A percentile compares a stretch with the other conserved stretches of the same genome.
phyloP scores from a whole-genome alignment of 2,329 filamentous ascomycete genomes.

The Kalaharituber pfeilii region DNA sequence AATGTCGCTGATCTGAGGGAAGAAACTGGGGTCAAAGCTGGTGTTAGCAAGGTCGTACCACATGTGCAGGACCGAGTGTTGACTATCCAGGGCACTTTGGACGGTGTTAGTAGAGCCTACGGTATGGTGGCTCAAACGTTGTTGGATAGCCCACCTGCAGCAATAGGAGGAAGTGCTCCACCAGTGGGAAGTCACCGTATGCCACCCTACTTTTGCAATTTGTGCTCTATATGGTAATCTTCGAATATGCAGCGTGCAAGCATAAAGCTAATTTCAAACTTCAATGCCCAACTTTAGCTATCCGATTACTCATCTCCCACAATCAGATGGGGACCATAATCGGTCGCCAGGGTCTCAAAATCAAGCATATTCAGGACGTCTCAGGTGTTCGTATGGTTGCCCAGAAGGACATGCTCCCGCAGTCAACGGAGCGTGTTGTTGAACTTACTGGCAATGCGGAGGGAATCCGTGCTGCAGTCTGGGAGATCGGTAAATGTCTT shows the following conservation, averaged over 20 bases:
- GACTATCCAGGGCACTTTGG: conserved; percentile 80
- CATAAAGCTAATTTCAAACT: not conserved
- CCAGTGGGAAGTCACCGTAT: conserved; percentile 85
- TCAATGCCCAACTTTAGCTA: conserved; percentile 39
- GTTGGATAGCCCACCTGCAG: conserved; percentile 68
- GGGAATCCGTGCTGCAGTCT: conserved; percentile 86
- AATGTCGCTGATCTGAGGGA: conserved; percentile 94
- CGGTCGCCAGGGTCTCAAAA: conserved; percentile 87
- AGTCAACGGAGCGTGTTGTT: conserved; percentile 94
- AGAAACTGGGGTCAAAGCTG: conserved; percentile 93
- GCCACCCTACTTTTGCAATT: conserved; percentile 26
- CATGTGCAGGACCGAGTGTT: conserved; percentile 94
- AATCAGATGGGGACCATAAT: conserved; percentile 99
- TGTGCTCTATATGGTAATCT: not conserved
- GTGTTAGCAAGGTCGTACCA: conserved; percentile 95
- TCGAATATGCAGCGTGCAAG: no score
- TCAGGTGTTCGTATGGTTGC: conserved; percentile 98
- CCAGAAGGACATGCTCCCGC: conserved; percentile 98
- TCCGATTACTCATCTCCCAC: conserved; percentile 96
- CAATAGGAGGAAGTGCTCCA: conserved; percentile 96
- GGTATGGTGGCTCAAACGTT: conserved; percentile 80
- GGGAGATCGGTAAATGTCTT: conserved; percentile 98
- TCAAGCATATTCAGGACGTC: conserved; percentile 96
- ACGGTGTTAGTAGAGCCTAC: conserved; percentile 80
- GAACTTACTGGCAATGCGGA: conserved; percentile 91